These are phyloP conservation scores for Thecaphora frezii DNA, from an alignment of 1,284 basidiomycete genomes.

Conservation along the genomic window DNA sequence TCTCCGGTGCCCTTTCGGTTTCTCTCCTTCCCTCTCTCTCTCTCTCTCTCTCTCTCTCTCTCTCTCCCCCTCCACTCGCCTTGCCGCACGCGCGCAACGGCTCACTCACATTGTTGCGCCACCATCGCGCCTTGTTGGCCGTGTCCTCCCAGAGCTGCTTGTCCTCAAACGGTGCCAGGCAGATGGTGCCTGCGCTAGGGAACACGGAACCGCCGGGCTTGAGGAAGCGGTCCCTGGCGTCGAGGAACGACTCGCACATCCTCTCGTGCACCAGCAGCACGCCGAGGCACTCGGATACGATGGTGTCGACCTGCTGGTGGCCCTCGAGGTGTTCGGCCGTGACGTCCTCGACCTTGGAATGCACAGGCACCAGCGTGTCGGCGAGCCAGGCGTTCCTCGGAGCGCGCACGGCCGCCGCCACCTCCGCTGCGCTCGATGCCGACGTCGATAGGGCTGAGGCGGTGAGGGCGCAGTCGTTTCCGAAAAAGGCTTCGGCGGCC, in stretches of 20 bases:
- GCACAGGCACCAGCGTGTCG: slow-evolving; percentile 36
- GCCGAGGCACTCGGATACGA: slow-evolving; percentile 64
- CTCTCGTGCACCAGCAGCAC: slow-evolving; percentile 63
- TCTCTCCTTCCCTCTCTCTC: too few relatives aligned
- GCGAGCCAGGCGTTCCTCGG: slow-evolving; percentile 41
- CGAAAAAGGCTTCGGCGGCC: slow-evolving; percentile 24
- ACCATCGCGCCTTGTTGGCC: slow-evolving; percentile 60
- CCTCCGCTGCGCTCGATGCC: slow-evolving; percentile 5
- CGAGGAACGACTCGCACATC: slow-evolving; percentile 64
- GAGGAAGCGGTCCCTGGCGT: slow-evolving; percentile 62
- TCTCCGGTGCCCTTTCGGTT: too few relatives aligned
- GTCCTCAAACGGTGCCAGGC: slow-evolving; percentile 63
- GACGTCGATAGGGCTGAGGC: neutral
- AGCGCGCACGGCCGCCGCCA: slow-evolving; percentile 1
- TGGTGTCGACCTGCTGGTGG: slow-evolving; percentile 62
- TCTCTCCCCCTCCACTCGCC: too few relatives aligned
- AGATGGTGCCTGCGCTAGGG: slow-evolving; percentile 62
- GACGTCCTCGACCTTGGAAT: slow-evolving; percentile 51
- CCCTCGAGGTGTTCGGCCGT: slow-evolving; percentile 30
- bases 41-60: too few relatives aligned
- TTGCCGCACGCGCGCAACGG: slow-evolving; percentile 15
- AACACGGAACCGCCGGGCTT: slow-evolving; percentile 62
- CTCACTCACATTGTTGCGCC: slow-evolving; percentile 27
- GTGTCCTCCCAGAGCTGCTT: slow-evolving; percentile 63
- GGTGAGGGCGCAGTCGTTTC: neutral